phyloP scores from a whole-genome alignment of 1,284 basidiomycete genomes.

The Exsudoporus floridanus region DNA sequence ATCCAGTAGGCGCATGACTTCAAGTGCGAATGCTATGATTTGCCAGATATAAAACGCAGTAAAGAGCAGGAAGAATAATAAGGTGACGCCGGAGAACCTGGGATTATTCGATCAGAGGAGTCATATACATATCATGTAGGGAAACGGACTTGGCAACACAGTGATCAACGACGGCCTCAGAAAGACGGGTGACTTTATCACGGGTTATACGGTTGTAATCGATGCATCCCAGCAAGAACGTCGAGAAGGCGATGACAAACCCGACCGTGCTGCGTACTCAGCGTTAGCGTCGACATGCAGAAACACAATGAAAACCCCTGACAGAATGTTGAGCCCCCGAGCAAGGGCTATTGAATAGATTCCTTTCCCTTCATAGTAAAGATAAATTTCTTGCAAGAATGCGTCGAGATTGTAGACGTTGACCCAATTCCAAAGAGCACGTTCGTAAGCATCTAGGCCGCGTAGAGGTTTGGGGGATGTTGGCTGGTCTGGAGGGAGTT shows the following conservation, averaged over 20 bases:
- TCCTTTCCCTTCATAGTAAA: constrained; percentile 95
- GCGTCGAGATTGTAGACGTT: constrained; percentile 96
- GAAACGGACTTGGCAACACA: constrained; percentile 76
- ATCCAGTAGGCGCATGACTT: constrained; percentile 75
- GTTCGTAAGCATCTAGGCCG: constrained; percentile 82
- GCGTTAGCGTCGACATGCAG: constrained; percentile 24
- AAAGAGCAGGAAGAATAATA: constrained; percentile 82
- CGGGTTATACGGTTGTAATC: constrained; percentile 82
- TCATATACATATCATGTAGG: background rate
- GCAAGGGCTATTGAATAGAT: constrained; percentile 92
- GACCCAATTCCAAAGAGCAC: constrained; percentile 97
- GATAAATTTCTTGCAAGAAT: constrained; percentile 93
- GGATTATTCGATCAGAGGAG: constrained; percentile 7
- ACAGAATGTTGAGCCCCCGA: constrained; percentile 89
- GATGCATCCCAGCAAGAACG: constrained; percentile 92
- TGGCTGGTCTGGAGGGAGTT: constrained; percentile 22
- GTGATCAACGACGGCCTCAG: constrained; percentile 75
- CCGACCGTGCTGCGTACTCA: constrained; percentile 76
- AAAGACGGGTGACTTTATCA: constrained; percentile 62
- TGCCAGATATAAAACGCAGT: constrained; percentile 80
- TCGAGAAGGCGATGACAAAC: constrained; percentile 96
- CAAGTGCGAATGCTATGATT: constrained; percentile 61
- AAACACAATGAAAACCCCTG: constrained; percentile 40
- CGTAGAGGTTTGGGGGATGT: constrained; percentile 53
- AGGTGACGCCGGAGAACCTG: constrained; percentile 80